Evolutionary conservation across 495 filamentous ascomycete species (phyloP).

Genomic region (Aspergillus ostianus): DNA sequence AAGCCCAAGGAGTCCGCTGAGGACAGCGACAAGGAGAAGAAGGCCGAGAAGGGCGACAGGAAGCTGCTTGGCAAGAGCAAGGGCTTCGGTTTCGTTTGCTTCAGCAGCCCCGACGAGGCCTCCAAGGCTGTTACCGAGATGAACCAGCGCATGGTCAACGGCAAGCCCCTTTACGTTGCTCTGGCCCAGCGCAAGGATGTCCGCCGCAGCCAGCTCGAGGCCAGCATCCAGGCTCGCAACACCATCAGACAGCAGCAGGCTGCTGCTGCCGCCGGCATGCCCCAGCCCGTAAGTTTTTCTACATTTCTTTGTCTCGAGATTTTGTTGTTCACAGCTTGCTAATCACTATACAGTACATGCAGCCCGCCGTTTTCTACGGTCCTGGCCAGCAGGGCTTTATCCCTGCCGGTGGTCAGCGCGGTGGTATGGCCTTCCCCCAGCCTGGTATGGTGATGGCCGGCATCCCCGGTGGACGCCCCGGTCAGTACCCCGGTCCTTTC

Average conservation of each 20-base stretch:
- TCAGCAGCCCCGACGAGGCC: conserved; percentile 97
- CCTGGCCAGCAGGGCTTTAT: conserved; percentile 86
- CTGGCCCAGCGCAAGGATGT: conserved; percentile 99
- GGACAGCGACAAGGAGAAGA: conserved; percentile 55
- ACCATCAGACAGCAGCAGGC: conserved; percentile 97
- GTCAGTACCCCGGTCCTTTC: conserved; percentile 77
- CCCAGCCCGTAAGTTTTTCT: conserved; percentile 61
- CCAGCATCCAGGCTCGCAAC: conserved; percentile 98
- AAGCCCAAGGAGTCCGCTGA: conserved; percentile 37
- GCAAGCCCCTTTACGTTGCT: conserved; percentile 97
- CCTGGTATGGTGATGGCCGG: conserved; percentile 76
- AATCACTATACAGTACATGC: conserved; percentile 55
- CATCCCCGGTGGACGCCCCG: conserved; percentile 78
- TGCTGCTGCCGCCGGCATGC: conserved; percentile 88
- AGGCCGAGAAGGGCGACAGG: conserved; percentile 62
- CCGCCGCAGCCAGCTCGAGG: conserved; percentile 97
- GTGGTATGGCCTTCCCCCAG: conserved; percentile 81
- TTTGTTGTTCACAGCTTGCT: not conserved
- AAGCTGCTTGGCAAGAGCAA: conserved; percentile 94
- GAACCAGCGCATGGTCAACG: conserved; percentile 98
- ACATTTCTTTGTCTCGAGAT: not conserved
- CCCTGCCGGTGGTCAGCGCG: conserved; percentile 62
- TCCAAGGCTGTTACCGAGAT: conserved; percentile 98
- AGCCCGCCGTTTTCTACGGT: conserved; percentile 82
- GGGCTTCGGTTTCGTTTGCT: conserved; percentile 99